Conservation (phyloP, 2,329 filamentous ascomycete species). For the Aspergillus japonicus region DNA sequence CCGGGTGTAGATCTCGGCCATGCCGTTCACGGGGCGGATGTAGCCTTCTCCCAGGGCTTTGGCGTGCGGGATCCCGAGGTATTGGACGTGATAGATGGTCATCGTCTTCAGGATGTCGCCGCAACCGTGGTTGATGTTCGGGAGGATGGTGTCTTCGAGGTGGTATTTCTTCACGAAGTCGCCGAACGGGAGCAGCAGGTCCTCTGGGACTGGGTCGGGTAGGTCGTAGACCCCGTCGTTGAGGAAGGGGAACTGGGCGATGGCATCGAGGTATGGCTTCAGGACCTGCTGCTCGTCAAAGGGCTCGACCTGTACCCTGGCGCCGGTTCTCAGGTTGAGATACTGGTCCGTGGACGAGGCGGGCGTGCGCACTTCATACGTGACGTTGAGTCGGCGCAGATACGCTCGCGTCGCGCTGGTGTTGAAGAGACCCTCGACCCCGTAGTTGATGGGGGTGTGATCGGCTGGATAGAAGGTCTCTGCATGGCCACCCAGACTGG, state of each 20-base stretch:
- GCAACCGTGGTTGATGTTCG: background rate
- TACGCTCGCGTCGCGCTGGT: constrained; percentile 17
- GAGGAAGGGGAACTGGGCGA: constrained; percentile 19
- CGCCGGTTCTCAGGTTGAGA: constrained; percentile 14
- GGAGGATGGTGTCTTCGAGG: constrained; percentile 17
- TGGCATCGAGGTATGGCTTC: constrained; percentile 19
- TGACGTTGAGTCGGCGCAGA: constrained; percentile 22
- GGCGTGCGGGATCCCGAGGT: background rate
- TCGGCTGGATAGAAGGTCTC: constrained; percentile 7
- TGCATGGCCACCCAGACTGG: constrained; percentile 15
- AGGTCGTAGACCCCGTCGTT: constrained; percentile 15
- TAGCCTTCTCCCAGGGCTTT: background rate
- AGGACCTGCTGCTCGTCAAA: constrained; percentile 15
- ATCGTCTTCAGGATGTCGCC: background rate
- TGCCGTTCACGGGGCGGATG: background rate
- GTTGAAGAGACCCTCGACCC: constrained; percentile 22
- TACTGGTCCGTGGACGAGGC: constrained; percentile 20
- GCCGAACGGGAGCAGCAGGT: constrained; percentile 22
- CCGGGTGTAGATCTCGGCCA: background rate
- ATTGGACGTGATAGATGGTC: background rate
- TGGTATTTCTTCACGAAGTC: constrained; percentile 24
- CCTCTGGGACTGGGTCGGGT: constrained; percentile 20
- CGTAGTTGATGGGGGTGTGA: constrained; percentile 18
- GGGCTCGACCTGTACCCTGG: constrained; percentile 4
- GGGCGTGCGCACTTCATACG: constrained; percentile 4